Evolutionary conservation across 1,139 yeast species (phyloP).

Genomic region (Kodamaea anthophila): DNA sequence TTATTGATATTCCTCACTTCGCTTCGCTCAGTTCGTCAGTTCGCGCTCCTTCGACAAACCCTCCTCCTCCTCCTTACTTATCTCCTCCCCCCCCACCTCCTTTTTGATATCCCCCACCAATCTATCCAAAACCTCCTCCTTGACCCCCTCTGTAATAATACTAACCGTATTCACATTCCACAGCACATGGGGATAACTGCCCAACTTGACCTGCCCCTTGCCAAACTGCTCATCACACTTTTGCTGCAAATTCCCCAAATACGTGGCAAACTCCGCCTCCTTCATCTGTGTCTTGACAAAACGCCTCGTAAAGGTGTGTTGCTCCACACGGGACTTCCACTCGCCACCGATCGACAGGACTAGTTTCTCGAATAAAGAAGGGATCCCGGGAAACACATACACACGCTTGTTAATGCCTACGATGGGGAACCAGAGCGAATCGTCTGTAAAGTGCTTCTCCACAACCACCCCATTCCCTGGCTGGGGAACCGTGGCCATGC

Average conservation of each 20-base stretch:
- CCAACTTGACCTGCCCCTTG: constrained; percentile 50
- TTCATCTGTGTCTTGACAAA: constrained; percentile 56
- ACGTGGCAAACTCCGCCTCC: constrained; percentile 69
- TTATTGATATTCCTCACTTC: too few relatives aligned
- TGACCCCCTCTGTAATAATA: constrained; percentile 46
- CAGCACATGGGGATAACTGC: constrained; percentile 76
- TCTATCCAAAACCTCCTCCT: constrained; percentile 25
- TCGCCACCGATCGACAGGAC: constrained; percentile 27
- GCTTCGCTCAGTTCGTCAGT: neutral
- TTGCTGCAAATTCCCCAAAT: constrained; percentile 46
- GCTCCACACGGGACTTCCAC: constrained; percentile 20
- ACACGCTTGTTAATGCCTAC: constrained; percentile 59
- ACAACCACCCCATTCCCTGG: constrained; percentile 20
- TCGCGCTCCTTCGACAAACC: constrained; percentile 3
- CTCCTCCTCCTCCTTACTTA: constrained; percentile 52
- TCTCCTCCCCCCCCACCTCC: constrained; percentile 39
- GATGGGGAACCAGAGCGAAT: constrained; percentile 76
- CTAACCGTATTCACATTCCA: constrained; percentile 64
- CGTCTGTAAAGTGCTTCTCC: constrained; percentile 46
- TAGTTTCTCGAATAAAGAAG: constrained; percentile 58
- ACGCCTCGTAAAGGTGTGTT: constrained; percentile 34
- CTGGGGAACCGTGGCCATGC: constrained; percentile 75
- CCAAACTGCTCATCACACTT: constrained; percentile 34
- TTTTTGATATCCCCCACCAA: constrained; percentile 43
- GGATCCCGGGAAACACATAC: constrained; percentile 77